Conservation (phyloP, 306 rosid species). For the Sesbania bispinosa region DNA sequence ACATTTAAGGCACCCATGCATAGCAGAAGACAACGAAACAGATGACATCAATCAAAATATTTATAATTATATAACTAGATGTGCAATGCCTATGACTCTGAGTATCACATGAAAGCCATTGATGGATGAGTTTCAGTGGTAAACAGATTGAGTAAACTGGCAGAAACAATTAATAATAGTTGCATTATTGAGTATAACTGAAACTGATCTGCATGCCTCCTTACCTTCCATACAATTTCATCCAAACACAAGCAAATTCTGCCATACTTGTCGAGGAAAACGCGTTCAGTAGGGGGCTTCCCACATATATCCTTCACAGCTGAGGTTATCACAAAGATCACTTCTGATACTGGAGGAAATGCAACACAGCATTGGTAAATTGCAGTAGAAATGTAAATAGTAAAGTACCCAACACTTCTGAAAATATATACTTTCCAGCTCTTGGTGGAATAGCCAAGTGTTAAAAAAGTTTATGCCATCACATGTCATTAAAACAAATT, state of each 20-base stretch:
- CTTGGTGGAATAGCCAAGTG: background rate
- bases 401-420: background rate
- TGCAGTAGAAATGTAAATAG: background rate
- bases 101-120: background rate
- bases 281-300: conserved; percentile 86
- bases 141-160: background rate
- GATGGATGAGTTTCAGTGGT: background rate
- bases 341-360: conserved; percentile 76
- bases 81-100: background rate
- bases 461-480: background rate
- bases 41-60: conserved; percentile 7
- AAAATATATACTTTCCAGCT: background rate
- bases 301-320: conserved; percentile 92
- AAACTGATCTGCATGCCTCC: conserved; percentile 7
- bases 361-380: conserved; percentile 5
- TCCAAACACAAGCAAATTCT: conserved; percentile 88
- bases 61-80: background rate
- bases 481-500: background rate
- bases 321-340: conserved; percentile 77
- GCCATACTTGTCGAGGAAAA: conserved; percentile 94
- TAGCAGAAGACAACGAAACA: conserved; percentile 7
- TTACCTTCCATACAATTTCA: conserved; percentile 95
- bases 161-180: background rate
- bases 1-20: background rate
- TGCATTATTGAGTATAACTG: background rate